These are phyloP conservation scores for Aegilops longissima DNA, from an alignment of 176 grass and related monocot genomes.

Conservation along the genomic window DNA sequence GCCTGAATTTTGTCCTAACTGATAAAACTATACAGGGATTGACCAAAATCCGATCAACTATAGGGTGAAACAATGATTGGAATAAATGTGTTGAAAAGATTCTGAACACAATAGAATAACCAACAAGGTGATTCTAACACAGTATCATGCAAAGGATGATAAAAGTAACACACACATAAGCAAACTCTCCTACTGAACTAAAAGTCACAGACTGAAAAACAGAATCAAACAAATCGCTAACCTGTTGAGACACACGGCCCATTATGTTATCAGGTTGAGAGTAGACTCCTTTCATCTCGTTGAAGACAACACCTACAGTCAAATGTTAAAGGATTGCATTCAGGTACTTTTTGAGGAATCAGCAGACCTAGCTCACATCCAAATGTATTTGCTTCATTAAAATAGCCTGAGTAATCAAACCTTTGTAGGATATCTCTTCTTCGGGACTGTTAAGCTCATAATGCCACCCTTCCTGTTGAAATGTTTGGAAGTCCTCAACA, in stretches of 20 bases:
- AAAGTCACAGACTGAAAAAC: constrained; percentile 4
- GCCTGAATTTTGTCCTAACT: background rate
- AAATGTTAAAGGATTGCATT: constrained; percentile 24
- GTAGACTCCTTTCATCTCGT: constrained; percentile 99
- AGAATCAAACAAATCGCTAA: constrained; percentile 37
- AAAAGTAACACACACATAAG: background rate
- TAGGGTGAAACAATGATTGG: background rate
- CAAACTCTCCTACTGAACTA: background rate
- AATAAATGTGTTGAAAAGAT: constrained; percentile 27
- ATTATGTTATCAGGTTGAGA: constrained; percentile 98
- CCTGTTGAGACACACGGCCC: constrained; percentile 78
- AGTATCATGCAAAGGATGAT: background rate
- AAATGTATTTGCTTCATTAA: constrained; percentile 14
- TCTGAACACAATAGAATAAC: background rate
- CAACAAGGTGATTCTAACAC: background rate
- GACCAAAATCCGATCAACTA: background rate
- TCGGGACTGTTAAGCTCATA: constrained; percentile 92
- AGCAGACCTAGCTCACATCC: background rate
- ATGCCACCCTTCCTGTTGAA: constrained; percentile 99
- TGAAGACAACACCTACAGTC: constrained; percentile 92
- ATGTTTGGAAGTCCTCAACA: constrained; percentile 90
- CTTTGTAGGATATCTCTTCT: constrained; percentile 98
- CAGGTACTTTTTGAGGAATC: constrained; percentile 3
- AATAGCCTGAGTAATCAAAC: constrained; percentile 40
- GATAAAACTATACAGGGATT: background rate